Percentiles rank a stretch among this genome's conserved stretches.
Conservation (phyloP, 805 yeast genomes). For the Jamesozyma hellenica region DNA sequence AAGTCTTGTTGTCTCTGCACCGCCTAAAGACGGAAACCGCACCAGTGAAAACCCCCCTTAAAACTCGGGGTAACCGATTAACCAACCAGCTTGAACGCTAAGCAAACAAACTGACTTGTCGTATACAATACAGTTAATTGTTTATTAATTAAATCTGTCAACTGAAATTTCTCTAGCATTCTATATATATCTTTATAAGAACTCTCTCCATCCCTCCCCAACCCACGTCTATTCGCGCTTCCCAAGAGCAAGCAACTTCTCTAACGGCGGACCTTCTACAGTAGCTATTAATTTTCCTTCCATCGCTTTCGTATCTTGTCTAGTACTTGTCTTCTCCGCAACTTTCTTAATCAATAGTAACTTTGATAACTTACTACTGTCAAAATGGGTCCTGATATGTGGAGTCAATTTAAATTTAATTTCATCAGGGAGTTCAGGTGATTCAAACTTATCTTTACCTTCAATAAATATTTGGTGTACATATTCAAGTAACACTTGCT, state of each 20-base stretch:
- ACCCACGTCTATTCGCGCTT: neutral
- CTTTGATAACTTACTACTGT: conserved; percentile 6
- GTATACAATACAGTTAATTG: no score
- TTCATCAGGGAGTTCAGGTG: conserved; percentile 24
- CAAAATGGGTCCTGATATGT: neutral
- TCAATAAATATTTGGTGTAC: conserved; percentile 15
- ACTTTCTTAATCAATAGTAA: conserved; percentile 15
- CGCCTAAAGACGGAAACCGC: no score
- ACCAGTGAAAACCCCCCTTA: no score
- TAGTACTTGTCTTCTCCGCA: neutral
- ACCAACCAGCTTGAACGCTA: no score
- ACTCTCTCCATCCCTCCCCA: no score
- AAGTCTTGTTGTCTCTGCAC: no score
- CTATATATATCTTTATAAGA: no score
- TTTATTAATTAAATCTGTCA: no score
- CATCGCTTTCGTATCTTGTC: conserved; percentile 4
- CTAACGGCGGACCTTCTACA: conserved; percentile 15
- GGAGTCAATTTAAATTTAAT: conserved; percentile 14
- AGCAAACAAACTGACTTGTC: no score
- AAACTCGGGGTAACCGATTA: no score
- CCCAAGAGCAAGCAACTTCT: conserved; percentile 16
- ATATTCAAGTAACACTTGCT: conserved; percentile 20
- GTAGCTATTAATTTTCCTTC: conserved; percentile 4
- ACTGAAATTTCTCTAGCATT: no score
- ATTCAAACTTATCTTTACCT: conserved; percentile 13